Evolutionary conservation across 257 asterid species (phyloP).

Genomic region (Fraxinus americana): DNA sequence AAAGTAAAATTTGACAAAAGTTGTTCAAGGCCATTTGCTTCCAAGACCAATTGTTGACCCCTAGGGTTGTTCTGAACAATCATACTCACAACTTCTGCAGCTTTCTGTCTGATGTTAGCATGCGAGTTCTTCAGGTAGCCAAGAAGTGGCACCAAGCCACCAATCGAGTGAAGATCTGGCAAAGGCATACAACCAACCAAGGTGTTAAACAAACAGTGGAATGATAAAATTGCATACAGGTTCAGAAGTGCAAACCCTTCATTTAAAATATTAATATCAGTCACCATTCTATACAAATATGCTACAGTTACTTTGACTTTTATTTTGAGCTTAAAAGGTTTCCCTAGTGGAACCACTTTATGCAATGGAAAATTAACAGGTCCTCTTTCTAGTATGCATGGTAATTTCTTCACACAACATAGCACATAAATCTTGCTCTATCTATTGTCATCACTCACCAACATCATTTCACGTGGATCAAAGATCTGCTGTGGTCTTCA

Average conservation of each 20-base stretch:
- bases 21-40: conserved; percentile 80
- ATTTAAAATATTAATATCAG: too few relatives aligned
- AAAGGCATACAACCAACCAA: too few relatives aligned
- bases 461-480: neutral
- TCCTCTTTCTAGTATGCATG: too few relatives aligned
- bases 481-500: too few relatives aligned
- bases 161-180: conserved; percentile 67
- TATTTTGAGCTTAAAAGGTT: neutral
- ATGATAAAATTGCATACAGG: neutral
- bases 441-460: neutral
- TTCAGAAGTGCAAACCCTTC: neutral
- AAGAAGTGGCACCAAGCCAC: conserved; percentile 84
- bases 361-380: neutral
- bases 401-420: neutral
- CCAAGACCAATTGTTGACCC: conserved; percentile 88
- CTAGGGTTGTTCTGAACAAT: conserved; percentile 90
- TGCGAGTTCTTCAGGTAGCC: conserved; percentile 65
- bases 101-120: conserved; percentile 86
- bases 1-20: conserved; percentile 68
- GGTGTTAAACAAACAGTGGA: neutral
- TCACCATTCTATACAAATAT: neutral
- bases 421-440: neutral
- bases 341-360: neutral
- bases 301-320: neutral
- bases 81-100: conserved; percentile 91